Percentiles rank a stretch among this genome's conserved stretches.
Conservation (phyloP, 208 protist species). For the Leishmania tropica region DNA sequence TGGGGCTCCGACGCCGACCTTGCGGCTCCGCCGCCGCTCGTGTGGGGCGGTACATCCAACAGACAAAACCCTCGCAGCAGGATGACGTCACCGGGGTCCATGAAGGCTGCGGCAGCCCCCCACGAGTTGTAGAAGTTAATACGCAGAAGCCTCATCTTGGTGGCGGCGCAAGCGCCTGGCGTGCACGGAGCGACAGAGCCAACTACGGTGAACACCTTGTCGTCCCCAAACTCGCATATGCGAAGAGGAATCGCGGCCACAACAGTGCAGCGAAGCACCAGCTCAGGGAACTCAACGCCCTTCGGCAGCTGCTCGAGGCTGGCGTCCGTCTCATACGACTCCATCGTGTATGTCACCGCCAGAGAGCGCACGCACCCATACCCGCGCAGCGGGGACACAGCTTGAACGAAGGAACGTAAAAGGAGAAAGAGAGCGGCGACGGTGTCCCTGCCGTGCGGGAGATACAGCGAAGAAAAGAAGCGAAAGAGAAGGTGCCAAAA, state of each 20-base stretch:
- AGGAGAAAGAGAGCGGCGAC: background rate
- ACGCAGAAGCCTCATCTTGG: conserved; percentile 22
- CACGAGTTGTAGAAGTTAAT: conserved; percentile 77
- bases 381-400: background rate
- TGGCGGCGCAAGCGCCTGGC: conserved; percentile 4
- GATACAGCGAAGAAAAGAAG: background rate
- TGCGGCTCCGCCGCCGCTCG: background rate
- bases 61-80: conserved; percentile 40
- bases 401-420: background rate
- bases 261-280: conserved; percentile 55
- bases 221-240: conserved; percentile 54
- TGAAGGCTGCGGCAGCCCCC: conserved; percentile 66
- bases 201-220: conserved; percentile 57
- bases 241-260: conserved; percentile 43
- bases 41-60: conserved; percentile 2
- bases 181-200: conserved; percentile 29
- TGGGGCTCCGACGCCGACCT: background rate
- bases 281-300: conserved; percentile 24
- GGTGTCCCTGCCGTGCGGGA: background rate
- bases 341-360: conserved; percentile 18
- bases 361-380: background rate
- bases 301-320: conserved; percentile 36
- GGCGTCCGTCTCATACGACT: conserved; percentile 50
- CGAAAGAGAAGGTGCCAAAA: background rate
- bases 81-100: conserved; percentile 63